Conservation (phyloP, 345 rosid genomes). For the Syzygium oleosum region DNA sequence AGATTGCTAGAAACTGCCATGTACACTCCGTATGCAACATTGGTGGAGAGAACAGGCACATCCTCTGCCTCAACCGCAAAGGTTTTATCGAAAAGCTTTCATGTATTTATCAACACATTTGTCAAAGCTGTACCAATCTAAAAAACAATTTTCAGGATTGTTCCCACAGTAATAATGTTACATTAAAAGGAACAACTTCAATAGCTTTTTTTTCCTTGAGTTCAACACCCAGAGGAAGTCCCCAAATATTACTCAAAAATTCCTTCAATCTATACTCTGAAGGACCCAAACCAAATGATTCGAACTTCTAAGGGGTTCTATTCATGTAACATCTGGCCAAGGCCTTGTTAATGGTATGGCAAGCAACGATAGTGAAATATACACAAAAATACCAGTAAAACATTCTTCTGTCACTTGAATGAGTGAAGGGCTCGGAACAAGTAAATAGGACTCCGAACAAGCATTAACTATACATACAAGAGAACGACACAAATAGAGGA, state of each 20-base stretch:
- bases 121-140: conserved; percentile 96
- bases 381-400: not conserved
- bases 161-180: not conserved
- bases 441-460: not conserved
- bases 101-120: conserved; percentile 75
- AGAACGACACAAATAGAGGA: not conserved
- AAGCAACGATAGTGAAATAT: not conserved
- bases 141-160: not conserved
- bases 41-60: conserved; percentile 87
- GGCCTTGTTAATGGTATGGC: not conserved
- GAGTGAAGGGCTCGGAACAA: not conserved
- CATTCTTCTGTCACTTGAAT: not conserved
- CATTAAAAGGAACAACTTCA: not conserved
- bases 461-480: not conserved
- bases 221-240: not conserved
- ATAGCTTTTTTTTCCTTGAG: not conserved
- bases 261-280: not conserved
- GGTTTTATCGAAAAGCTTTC: conserved; percentile 62
- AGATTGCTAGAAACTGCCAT: conserved; percentile 98
- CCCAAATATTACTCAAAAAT: not conserved
- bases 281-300: not conserved
- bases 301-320: not conserved
- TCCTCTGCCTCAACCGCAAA: conserved; percentile 60
- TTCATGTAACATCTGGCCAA: not conserved
- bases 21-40: conserved; percentile 85